Conservation (phyloP, 768 basidiomycete species). For the Kwoniella sp. region DNA sequence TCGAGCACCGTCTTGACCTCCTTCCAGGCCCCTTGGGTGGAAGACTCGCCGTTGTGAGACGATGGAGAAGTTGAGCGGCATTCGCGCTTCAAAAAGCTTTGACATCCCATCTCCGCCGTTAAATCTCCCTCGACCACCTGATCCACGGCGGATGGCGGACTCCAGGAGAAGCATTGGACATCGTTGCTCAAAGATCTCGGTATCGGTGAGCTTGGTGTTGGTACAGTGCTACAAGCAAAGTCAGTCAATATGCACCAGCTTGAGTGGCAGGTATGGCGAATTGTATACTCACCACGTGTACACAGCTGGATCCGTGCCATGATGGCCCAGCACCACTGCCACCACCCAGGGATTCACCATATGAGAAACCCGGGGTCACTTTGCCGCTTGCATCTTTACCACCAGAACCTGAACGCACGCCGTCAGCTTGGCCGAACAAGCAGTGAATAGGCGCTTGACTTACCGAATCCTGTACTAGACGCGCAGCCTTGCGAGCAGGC, state of each 20-base stretch:
- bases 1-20: slow-evolving; percentile 49
- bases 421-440: slow-evolving; percentile 80
- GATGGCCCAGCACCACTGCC: slow-evolving; percentile 47
- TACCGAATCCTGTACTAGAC: slow-evolving; percentile 35
- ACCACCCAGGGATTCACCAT: slow-evolving; percentile 66
- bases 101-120: slow-evolving; percentile 46
- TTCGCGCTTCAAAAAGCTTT: slow-evolving; percentile 42
- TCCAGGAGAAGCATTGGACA: slow-evolving; percentile 40
- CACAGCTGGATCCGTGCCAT: slow-evolving; percentile 43
- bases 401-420: slow-evolving; percentile 63
- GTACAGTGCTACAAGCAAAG: slow-evolving; percentile 33
- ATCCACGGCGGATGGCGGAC: slow-evolving; percentile 32
- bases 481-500: slow-evolving; percentile 39
- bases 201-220: slow-evolving; percentile 28
- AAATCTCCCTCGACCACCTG: slow-evolving; percentile 43
- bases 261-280: background rate
- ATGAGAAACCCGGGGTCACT: slow-evolving; percentile 60
- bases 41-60: slow-evolving; percentile 43
- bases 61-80: slow-evolving; percentile 41
- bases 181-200: slow-evolving; percentile 36
- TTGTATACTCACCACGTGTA: slow-evolving; percentile 27
- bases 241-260: slow-evolving; percentile 25
- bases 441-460: slow-evolving; percentile 1
- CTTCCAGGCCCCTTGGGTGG: slow-evolving; percentile 58
- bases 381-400: slow-evolving; percentile 20